Percentiles rank a stretch among this genome's conserved stretches.
phyloP scores from a whole-genome alignment of 2,329 filamentous ascomycete genomes.

The Aureobasidium sp. region DNA sequence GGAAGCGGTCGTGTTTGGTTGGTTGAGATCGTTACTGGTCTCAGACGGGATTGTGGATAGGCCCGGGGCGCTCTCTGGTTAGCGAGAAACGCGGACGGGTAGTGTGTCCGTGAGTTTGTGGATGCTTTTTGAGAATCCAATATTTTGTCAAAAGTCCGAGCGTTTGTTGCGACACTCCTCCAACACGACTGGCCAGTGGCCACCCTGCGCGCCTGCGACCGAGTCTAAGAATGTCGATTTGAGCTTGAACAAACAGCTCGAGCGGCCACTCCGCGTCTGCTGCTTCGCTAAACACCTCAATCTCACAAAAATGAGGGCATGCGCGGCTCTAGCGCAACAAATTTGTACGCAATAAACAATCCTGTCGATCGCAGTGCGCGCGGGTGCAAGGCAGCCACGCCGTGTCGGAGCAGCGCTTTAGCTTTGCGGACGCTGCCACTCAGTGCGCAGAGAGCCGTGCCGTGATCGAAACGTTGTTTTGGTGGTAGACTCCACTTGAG shows the following conservation, averaged over 20 bases:
- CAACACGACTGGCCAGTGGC: neutral
- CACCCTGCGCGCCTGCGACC: constrained; percentile 2
- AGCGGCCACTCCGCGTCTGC: neutral
- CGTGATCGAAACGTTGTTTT: constrained; percentile 15
- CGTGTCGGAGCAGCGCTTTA: neutral
- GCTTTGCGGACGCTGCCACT: constrained; percentile 12
- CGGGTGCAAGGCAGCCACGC: constrained; percentile 5
- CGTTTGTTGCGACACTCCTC: neutral
- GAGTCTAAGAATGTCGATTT: neutral
- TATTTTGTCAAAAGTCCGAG: constrained; percentile 1
- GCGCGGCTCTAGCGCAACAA: constrained; percentile 9
- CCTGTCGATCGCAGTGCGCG: constrained; percentile 1
- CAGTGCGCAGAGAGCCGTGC: constrained; percentile 14
- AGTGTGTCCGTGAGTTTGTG: constrained; percentile 8
- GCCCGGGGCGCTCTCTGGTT: constrained; percentile 11
- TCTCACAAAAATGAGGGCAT: neutral
- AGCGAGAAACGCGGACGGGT: constrained; percentile 15
- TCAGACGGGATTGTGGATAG: constrained; percentile 11
- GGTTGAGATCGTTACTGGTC: constrained; percentile 14
- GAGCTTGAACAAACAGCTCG: neutral
- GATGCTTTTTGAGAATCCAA: constrained; percentile 12
- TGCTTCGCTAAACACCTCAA: constrained; percentile 6
- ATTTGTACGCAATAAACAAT: constrained; percentile 16
- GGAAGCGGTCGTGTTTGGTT: constrained; percentile 14
- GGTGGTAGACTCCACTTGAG: constrained; percentile 11